phyloP scores from a whole-genome alignment of 73 alveolate species.

The Paramecium caudatum region DNA sequence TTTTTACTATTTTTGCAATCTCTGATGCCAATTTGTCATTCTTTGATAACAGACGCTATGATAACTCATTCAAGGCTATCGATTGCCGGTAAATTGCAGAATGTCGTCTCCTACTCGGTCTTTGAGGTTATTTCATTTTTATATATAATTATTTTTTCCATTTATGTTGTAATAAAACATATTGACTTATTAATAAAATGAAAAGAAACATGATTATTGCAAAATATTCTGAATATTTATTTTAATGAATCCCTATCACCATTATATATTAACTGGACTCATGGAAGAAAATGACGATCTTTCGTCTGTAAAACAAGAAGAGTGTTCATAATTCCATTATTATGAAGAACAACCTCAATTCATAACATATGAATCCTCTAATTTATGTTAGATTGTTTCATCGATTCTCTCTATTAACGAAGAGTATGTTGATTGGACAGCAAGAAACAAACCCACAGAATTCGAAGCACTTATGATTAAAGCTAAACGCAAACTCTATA shows the following conservation, averaged over 20 bases:
- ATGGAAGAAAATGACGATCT: constrained; percentile 6
- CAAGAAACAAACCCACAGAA: constrained; percentile 5
- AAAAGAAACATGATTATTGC: too few species aligned
- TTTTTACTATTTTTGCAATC: constrained; percentile 6
- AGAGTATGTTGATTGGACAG: constrained; percentile 60
- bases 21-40: constrained; percentile 40
- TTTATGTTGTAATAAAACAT: too few species aligned
- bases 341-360: neutral
- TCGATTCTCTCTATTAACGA: neutral
- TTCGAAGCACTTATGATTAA: constrained; percentile 5
- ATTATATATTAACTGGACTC: constrained; percentile 9
- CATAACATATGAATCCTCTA: constrained; percentile 42
- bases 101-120: too few species aligned
- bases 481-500: constrained; percentile 24
- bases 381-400: constrained; percentile 10
- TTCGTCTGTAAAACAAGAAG: constrained; percentile 46
- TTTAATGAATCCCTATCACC: constrained; percentile 48
- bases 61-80: neutral
- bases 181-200: too few species aligned
- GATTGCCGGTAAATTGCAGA: constrained; percentile 38
- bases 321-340: constrained; percentile 32
- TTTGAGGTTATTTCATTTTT: too few species aligned
- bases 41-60: neutral
- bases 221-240: too few species aligned
- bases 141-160: too few species aligned